Base-by-base conservation (phyloP, 371 early-diverging fungal genomes). In the Apophysomyces ossiformis region DNA sequence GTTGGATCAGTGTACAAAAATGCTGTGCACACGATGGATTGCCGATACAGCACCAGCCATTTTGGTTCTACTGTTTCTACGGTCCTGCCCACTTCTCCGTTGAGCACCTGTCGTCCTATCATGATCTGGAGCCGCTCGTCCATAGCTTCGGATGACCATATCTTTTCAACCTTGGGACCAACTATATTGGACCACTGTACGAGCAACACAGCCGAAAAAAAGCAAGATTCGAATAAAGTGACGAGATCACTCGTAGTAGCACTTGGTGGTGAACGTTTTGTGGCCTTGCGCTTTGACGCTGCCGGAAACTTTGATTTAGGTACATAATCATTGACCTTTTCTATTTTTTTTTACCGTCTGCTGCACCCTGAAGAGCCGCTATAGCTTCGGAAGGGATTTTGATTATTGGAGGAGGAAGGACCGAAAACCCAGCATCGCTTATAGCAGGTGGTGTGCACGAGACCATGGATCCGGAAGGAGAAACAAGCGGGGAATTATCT, bases 151-250 rank as follows among this genome's bases (percentile, higher is more conserved):
- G 65, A 60, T 1, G 80, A 74, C 75, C 78, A 76, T 57, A 85
- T 78, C 63, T 85, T 85, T 38, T 85, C 85, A 43, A 84, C 83
- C 62, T 85, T 83, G 21, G 87, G 87, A 0, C 87, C 87, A 8
- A 85, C 73, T n/a, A 87, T 70, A 62, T 87, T 85, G 7, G 87
- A 87, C 87, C 87, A 87, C 46, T 84, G 84, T 32, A 87, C 74
- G 18, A 85, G 73, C 68, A 85, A 70, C 39, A 84, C 83, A 4
- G 80, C 82, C 1, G 85, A 80, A 66, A 87, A 87, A 64, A 87
- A 87, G 18, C 83, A 81, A n/a, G 79, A 79, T 21, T 85, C 84
- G 45, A 85, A 82, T 26, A 87, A 58, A 38, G 77, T 46, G 37
- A 58, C 44, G 1, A 71, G 21, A 21, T 50, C 54, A 50, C 54